Base-by-base conservation (phyloP, 2,329 filamentous ascomycete species). In the Sporothrix brunneoviolacea region DNA sequence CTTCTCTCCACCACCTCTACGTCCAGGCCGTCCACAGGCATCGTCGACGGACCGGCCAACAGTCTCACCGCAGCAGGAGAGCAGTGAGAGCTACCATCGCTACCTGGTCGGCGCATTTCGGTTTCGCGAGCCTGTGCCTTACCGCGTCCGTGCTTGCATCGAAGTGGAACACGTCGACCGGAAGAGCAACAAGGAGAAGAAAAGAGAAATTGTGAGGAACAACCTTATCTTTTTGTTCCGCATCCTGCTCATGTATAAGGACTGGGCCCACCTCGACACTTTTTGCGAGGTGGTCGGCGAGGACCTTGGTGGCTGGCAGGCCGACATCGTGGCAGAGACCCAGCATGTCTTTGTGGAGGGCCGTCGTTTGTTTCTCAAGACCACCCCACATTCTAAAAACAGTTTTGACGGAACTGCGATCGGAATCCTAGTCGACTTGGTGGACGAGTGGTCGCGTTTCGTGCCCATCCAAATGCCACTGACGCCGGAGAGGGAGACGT, bases 221-320 rank as follows among this genome's bases (percentile, higher is more conserved):
- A 48, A 48, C 18, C 45, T 48, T 13, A 48, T 30, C 4, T 19
- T 40, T 4, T 18, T 48, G 6, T 48, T 48, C 27, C 36, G 37
- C 18, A 27, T 48, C 8, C 8, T 33, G 8, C 19, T 48, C 1
- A 12, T 40, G 8, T 48, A 48, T 18, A 28, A 18, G 4, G 33
- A 32, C 16, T 16, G 13, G 12, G 19, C 18, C 2, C 27, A 24
- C 15, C 18, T 24, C 5, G 18, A 33, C 18, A 18, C 10, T 1
- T 48, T 48, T 18, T 40, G 40, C 45, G 4, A n/a, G 3, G 30
- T 24, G 3, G 45, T 48, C 10, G 45, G 27, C n/a, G 45, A 39
- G 8, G 45, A 48, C 37, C 35, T 48, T 4, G 42, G 27, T 13
- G 19, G 16, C 18, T 48, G 45, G 45, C 45, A 36, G 3, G 27